A percentile compares a stretch with the other conserved stretches of the same genome.
Evolutionary conservation across 768 basidiomycete species (phyloP).

Genomic region (Lactarius deliciosus): DNA sequence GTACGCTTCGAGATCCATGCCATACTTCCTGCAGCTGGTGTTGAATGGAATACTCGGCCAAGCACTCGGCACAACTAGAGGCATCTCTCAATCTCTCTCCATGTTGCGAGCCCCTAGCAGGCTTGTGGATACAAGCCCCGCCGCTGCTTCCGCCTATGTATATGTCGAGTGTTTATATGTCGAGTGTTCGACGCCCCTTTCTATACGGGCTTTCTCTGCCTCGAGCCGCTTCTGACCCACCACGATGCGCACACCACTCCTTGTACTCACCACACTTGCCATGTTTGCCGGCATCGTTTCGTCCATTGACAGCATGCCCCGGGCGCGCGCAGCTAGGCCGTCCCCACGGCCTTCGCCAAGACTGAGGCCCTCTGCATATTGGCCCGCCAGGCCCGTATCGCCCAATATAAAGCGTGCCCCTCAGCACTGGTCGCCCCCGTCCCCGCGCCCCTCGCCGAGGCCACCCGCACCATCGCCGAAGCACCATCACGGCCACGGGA

Average conservation of each 20-base stretch:
- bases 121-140: background rate
- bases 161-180: background rate
- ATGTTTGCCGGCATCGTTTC: background rate
- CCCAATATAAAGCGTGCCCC: background rate
- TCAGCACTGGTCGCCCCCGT: background rate
- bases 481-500: background rate
- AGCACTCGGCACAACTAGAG: no score
- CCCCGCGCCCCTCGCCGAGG: background rate
- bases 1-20: no score
- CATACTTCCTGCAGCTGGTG: no score
- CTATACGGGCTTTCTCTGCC: background rate
- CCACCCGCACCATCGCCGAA: background rate
- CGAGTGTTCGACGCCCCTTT: background rate
- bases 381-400: background rate
- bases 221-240: background rate
- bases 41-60: no score
- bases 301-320: background rate
- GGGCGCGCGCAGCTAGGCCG: background rate
- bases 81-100: background rate
- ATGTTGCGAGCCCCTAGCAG: background rate
- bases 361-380: background rate
- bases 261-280: conserved; percentile 10
- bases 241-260: conserved; percentile 8
- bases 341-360: background rate
- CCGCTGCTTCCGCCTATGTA: background rate